Evolutionary conservation across 2,329 filamentous ascomycete species (phyloP).

Genomic region (Aspergillus sp.): DNA sequence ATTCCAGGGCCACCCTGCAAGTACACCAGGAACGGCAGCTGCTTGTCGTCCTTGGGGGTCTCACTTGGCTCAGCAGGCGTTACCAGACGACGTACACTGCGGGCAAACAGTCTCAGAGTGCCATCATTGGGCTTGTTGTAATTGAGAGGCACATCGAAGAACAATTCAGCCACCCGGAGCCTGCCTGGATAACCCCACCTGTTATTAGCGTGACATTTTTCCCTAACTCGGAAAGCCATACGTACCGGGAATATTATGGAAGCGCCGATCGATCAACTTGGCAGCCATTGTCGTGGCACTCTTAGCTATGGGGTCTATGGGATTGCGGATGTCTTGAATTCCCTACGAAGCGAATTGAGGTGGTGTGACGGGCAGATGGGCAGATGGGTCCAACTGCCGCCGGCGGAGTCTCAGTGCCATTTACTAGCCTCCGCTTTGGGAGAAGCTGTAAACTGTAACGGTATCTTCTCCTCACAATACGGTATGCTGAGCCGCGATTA

Average conservation of each 20-base stretch:
- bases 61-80: constrained; percentile 50
- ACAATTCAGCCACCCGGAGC: constrained; percentile 75
- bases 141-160: constrained; percentile 84
- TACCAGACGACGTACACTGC: constrained; percentile 65
- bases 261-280: constrained; percentile 40
- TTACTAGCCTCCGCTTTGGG: not conserved
- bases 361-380: not conserved
- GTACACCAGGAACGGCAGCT: constrained; percentile 67
- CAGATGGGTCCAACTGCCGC: not conserved
- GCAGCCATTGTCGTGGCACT: constrained; percentile 32
- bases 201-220: constrained; percentile 4
- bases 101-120: constrained; percentile 74
- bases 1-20: constrained; percentile 86
- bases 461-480: not conserved
- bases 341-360: not conserved
- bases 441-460: no score
- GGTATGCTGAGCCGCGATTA: not conserved
- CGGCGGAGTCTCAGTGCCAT: no score
- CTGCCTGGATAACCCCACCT: constrained; percentile 57
- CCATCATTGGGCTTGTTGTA: constrained; percentile 64
- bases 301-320: not conserved
- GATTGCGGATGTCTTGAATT: no score
- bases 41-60: constrained; percentile 46
- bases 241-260: constrained; percentile 43
- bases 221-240: not conserved